Conservation (phyloP, 331 rosid species). For the Pyrus hybrid region DNA sequence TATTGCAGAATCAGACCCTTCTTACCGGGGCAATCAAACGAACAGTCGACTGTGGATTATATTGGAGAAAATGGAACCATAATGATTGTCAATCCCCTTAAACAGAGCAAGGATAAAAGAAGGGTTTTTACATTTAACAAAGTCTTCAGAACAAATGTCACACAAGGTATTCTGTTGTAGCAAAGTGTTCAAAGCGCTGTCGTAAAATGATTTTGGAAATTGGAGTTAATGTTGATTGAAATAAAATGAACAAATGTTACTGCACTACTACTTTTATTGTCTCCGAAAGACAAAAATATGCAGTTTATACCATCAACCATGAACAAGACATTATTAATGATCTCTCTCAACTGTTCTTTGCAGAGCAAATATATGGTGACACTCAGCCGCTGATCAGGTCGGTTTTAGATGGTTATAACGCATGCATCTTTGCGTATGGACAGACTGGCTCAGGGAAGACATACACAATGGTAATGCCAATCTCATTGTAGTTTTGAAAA, state of each 20-base stretch:
- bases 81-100: slow-evolving; percentile 83
- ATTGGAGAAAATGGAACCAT: slow-evolving; percentile 96
- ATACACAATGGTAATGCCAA: slow-evolving; percentile 78
- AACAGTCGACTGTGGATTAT: slow-evolving; percentile 70
- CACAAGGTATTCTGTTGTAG: slow-evolving; percentile 52
- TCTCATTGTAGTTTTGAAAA: not conserved
- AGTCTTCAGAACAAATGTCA: slow-evolving; percentile 74
- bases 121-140: slow-evolving; percentile 86
- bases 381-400: slow-evolving; percentile 79
- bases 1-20: slow-evolving; percentile 96
- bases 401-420: slow-evolving; percentile 85
- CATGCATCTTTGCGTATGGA: slow-evolving; percentile 94
- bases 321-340: not conserved
- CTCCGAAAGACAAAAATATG: not conserved
- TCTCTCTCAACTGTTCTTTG: slow-evolving; percentile 11
- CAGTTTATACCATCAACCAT: not conserved
- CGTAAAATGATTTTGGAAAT: not conserved
- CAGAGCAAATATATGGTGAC: slow-evolving; percentile 92
- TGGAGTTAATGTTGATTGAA: not conserved
- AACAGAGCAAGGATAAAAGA: slow-evolving; percentile 78
- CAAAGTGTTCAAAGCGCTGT: not conserved
- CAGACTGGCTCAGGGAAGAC: slow-evolving; percentile 99
- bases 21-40: slow-evolving; percentile 65
- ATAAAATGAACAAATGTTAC: not conserved
- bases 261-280: not conserved